phyloP scores from a whole-genome alignment of 345 rosid genomes.

The Dimocarpus longan region DNA sequence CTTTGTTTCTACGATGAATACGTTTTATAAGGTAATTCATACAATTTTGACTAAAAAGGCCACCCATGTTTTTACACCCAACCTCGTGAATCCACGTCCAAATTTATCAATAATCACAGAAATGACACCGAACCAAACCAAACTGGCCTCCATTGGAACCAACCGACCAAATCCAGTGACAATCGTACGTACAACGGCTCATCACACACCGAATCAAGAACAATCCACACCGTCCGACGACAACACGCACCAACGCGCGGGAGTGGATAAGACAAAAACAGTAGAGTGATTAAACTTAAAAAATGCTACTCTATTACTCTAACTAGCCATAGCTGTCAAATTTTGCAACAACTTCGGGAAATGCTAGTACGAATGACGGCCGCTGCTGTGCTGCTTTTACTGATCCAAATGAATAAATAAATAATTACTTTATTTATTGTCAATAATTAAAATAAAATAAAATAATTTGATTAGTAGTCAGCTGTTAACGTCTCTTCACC shows the following conservation, averaged over 20 bases:
- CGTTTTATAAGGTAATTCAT: no score
- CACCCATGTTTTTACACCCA: no score
- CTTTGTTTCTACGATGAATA: no score
- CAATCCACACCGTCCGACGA: background rate
- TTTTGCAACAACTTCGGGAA: slow-evolving; percentile 40
- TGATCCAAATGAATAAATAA: background rate
- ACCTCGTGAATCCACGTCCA: no score
- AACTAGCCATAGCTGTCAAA: background rate
- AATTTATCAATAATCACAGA: no score
- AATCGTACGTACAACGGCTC: no score
- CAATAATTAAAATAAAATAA: background rate
- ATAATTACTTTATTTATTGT: background rate
- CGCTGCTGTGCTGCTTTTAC: slow-evolving; percentile 20
- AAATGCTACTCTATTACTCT: background rate
- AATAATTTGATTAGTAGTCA: background rate
- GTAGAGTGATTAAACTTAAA: background rate
- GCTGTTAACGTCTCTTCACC: slow-evolving; percentile 63
- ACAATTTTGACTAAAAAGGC: no score
- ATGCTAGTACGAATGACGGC: slow-evolving; percentile 60
- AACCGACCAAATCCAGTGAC: no score
- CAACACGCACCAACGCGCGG: background rate
- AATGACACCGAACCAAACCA: no score
- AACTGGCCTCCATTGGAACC: no score
- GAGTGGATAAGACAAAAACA: background rate
- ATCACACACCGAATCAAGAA: no score